phyloP scores from a whole-genome alignment of 208 protist genomes.

The Acanthamoeba lugdunensis region DNA sequence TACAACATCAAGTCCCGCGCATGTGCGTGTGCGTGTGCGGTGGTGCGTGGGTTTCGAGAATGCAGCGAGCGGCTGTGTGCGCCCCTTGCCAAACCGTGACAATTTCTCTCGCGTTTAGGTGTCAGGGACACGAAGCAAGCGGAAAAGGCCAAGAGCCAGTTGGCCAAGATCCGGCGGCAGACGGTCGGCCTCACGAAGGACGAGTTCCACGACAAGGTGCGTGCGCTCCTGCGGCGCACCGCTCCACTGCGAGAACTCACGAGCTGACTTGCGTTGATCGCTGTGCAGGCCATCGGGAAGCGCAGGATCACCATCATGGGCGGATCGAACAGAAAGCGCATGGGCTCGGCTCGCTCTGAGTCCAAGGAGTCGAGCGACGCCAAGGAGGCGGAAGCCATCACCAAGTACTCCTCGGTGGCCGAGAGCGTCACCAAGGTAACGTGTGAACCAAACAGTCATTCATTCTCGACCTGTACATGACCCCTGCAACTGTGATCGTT shows the following conservation, averaged over 20 bases:
- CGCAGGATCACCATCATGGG: neutral
- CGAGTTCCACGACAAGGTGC: constrained; percentile 4
- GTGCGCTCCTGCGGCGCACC: too few species aligned
- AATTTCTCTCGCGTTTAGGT: too few species aligned
- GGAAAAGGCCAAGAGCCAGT: neutral
- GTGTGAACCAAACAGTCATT: too few species aligned
- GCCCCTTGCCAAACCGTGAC: too few species aligned
- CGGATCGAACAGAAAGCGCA: neutral
- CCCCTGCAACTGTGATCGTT: too few species aligned
- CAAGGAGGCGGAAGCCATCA: constrained; percentile 6
- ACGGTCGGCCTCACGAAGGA: neutral
- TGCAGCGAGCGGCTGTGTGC: too few species aligned
- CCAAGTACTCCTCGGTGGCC: neutral
- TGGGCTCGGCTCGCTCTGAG: neutral
- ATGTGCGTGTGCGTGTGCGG: too few species aligned
- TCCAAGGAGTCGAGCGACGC: neutral
- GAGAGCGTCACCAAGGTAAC: constrained; percentile 17
- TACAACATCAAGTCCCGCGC: neutral
- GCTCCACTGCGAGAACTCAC: too few species aligned
- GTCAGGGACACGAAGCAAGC: neutral
- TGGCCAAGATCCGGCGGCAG: constrained; percentile 3
- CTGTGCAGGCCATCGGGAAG: neutral
- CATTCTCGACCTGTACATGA: too few species aligned
- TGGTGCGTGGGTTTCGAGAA: too few species aligned
- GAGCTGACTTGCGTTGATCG: neutral